Conservation (phyloP, 768 basidiomycete species). For the Pleurotus cornucopiae region DNA sequence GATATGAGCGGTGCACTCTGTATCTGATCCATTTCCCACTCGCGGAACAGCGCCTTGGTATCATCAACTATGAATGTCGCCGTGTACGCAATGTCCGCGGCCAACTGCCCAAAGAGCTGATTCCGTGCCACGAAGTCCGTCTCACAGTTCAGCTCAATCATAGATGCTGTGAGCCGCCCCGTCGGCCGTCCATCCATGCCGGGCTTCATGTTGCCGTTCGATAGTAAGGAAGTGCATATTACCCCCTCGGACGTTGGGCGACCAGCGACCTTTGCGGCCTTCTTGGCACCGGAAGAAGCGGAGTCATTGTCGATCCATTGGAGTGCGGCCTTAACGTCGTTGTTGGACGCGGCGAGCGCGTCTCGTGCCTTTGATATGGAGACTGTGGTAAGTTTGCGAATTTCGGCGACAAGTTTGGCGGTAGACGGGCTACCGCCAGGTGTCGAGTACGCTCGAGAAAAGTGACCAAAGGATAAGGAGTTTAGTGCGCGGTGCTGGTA, state of each 20-base stretch:
- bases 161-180: constrained; percentile 66
- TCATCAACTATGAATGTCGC: constrained; percentile 67
- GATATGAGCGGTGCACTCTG: constrained; percentile 66
- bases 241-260: constrained; percentile 75
- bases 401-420: constrained; percentile 76
- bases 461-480: constrained; percentile 1
- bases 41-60: constrained; percentile 33
- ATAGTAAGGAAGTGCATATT: constrained; percentile 71
- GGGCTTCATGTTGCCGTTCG: constrained; percentile 41
- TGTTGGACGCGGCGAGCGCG: constrained; percentile 71
- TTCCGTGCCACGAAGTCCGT: constrained; percentile 95
- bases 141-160: constrained; percentile 94
- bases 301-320: constrained; percentile 81
- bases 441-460: constrained; percentile 50
- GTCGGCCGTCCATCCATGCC: constrained; percentile 25
- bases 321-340: constrained; percentile 71
- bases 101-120: constrained; percentile 72
- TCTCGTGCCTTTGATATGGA: constrained; percentile 87
- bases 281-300: constrained; percentile 63
- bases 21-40: constrained; percentile 46
- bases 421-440: constrained; percentile 18
- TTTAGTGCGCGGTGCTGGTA: not conserved
- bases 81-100: constrained; percentile 78
- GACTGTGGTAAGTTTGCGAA: constrained; percentile 77
- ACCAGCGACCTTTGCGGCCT: constrained; percentile 80